Conservation (phyloP, 2,329 filamentous ascomycete species). For the Xylariomycetidae sp. region DNA sequence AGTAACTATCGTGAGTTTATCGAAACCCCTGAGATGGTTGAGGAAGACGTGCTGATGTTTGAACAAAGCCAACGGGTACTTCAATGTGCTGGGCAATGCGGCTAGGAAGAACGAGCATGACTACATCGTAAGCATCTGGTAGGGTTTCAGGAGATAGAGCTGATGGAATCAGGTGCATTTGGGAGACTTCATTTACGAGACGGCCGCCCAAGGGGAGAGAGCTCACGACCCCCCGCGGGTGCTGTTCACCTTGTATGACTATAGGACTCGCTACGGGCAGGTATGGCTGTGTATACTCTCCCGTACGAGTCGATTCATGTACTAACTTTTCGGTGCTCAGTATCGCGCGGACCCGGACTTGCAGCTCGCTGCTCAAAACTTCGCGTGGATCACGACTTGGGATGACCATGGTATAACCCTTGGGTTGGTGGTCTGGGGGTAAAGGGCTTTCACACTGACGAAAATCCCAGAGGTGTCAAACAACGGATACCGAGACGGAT, state of each 20-base stretch:
- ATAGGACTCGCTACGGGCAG: constrained; percentile 34
- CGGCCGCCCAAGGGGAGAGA: constrained; percentile 28
- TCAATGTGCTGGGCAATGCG: constrained; percentile 40
- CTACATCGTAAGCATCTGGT: constrained; percentile 33
- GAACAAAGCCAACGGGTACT: constrained; percentile 35
- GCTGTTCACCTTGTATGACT: constrained; percentile 34
- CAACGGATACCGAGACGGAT: constrained; percentile 60
- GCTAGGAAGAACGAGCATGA: constrained; percentile 38
- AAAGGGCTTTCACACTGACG: neutral
- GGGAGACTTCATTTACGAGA: constrained; percentile 61
- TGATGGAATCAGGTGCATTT: constrained; percentile 20
- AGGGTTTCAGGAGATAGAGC: neutral
- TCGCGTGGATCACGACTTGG: constrained; percentile 41
- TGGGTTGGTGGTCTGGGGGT: too few relatives aligned
- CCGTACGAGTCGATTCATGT: too few relatives aligned
- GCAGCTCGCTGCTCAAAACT: constrained; percentile 34
- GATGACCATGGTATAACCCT: constrained; percentile 34
- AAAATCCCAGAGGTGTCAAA: constrained; percentile 47
- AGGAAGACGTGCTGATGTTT: constrained; percentile 1
- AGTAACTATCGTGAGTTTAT: constrained; percentile 26
- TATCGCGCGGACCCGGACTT: constrained; percentile 37
- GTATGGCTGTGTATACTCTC: constrained; percentile 14
- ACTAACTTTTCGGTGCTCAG: constrained; percentile 11
- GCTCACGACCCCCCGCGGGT: constrained; percentile 19
- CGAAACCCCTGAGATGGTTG: neutral